Evolutionary conservation across 768 basidiomycete species (phyloP).

Genomic region (Lenzites betulinus): DNA sequence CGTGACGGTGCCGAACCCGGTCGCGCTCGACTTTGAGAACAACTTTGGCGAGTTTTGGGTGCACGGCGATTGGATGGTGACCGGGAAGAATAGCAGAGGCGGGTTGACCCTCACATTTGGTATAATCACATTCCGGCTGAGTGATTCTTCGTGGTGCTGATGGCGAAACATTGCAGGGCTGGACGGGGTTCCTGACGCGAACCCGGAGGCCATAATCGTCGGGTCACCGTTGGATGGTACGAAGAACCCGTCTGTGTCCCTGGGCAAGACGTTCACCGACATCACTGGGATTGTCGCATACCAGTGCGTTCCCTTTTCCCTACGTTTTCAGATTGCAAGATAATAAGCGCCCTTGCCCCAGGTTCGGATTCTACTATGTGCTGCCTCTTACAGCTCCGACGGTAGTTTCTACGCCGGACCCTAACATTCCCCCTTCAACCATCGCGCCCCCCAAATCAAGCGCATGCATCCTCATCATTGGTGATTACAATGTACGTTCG

Average conservation of each 20-base stretch:
- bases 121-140: conserved; percentile 20
- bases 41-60: conserved; percentile 60
- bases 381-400: conserved; percentile 57
- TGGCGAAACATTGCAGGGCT: conserved; percentile 36
- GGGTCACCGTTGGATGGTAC: conserved; percentile 56
- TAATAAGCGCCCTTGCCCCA: neutral
- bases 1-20: conserved; percentile 51
- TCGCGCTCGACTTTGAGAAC: conserved; percentile 51
- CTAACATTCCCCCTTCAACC: conserved; percentile 42
- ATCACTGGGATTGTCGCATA: conserved; percentile 58
- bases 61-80: conserved; percentile 54
- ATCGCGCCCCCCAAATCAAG: conserved; percentile 32
- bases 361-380: conserved; percentile 54
- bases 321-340: neutral
- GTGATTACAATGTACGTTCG: conserved; percentile 56
- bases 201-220: conserved; percentile 58
- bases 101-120: conserved; percentile 56
- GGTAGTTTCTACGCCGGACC: conserved; percentile 43
- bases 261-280: conserved; percentile 49
- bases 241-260: conserved; percentile 50
- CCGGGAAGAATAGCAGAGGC: conserved; percentile 57
- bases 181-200: conserved; percentile 54
- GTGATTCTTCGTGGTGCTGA: no score
- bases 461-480: conserved; percentile 51
- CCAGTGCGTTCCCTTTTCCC: conserved; percentile 36